Base-by-base conservation (phyloP, 805 yeast genomes). In the Clavispora vitiphila region DNA sequence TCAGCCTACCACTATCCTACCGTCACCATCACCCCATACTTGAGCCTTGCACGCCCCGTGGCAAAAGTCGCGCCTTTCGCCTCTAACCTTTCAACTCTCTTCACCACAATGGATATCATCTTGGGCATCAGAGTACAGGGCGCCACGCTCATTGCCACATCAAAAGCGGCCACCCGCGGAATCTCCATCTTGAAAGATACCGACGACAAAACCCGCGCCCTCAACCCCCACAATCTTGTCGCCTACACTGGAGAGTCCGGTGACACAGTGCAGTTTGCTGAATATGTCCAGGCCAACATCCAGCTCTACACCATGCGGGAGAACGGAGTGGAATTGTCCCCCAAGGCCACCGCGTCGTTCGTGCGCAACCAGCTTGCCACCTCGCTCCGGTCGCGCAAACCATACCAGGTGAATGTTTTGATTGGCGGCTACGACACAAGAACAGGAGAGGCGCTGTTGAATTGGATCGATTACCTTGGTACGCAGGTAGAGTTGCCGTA, bases 231-330 rank as follows among this genome's bases (percentile, higher is more conserved):
- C 60, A 77, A 86, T 40, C 69, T 90, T 53, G 74, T 93, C 70
- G 96, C 97, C 34, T 90, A 69, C 68, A 83, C 95, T 1, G 99
- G 99, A 43, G 99, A 93, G 62, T 77, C 96, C 3, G 99, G 99
- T 47, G 99, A 93, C 61, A 86, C 97, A 43, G 88, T 83, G 6
- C 93, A 90, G 61, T 93, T 93, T 68, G 95, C 96, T 27, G 98
- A 93, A 60, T 87, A 82, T 58, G 80, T 91, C 48, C 93, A 87
- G 62, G 99, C 96, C 35, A 93, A 93, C 59, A 79, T 89, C 51
- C 95, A 86, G 62, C 75, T 93, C 44, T 83, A 86, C 62, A 78
- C 86, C 34, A 87, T 90, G 76, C 78, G 98, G 53, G 91, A 91
- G 61, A 80, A 80, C 52, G 74, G 65, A 39, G 69, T 72, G 44